phyloP scores from a whole-genome alignment of 768 basidiomycete species.

The Coprinopsis cinerea region DNA sequence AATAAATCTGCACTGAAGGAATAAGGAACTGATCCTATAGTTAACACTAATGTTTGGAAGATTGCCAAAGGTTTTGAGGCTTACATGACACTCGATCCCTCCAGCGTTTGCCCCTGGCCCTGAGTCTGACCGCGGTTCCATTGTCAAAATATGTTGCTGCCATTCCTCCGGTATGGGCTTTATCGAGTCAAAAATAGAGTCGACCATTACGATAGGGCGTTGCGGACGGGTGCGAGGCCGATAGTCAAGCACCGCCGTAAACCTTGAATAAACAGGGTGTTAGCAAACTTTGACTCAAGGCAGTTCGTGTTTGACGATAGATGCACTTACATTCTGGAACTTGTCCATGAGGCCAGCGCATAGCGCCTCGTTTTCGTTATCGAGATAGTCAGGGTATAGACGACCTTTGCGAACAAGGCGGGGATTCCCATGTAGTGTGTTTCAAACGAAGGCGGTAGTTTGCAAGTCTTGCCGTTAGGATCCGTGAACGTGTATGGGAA shows the following conservation, averaged over 20 bases:
- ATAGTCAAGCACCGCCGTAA: slow-evolving; percentile 36
- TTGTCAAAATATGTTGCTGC: slow-evolving; percentile 38
- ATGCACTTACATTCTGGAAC: slow-evolving; percentile 29
- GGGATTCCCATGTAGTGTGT: slow-evolving; percentile 27
- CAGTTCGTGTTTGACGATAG: neutral
- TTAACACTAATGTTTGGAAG: neutral
- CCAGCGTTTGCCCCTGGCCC: slow-evolving; percentile 24
- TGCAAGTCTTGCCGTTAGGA: slow-evolving; percentile 21
- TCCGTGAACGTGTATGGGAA: slow-evolving; percentile 29
- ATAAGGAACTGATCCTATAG: slow-evolving; percentile 22
- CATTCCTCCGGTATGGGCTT: slow-evolving; percentile 56
- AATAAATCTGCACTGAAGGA: slow-evolving; percentile 45
- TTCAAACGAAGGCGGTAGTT: slow-evolving; percentile 36
- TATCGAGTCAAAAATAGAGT: slow-evolving; percentile 42
- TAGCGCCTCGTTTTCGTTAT: slow-evolving; percentile 27
- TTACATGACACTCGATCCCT: slow-evolving; percentile 48
- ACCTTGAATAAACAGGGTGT: slow-evolving; percentile 26
- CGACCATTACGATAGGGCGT: slow-evolving; percentile 34
- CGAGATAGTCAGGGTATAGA: slow-evolving; percentile 27
- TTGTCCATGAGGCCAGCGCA: slow-evolving; percentile 28
- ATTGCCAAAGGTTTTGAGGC: slow-evolving; percentile 15
- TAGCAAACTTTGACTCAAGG: neutral
- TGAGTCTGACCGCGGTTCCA: slow-evolving; percentile 31
- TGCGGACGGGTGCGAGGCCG: slow-evolving; percentile 43
- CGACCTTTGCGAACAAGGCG: slow-evolving; percentile 27